Evolutionary conservation across 2,329 filamentous ascomycete species (phyloP).

Genomic region (Epichloe typhina): DNA sequence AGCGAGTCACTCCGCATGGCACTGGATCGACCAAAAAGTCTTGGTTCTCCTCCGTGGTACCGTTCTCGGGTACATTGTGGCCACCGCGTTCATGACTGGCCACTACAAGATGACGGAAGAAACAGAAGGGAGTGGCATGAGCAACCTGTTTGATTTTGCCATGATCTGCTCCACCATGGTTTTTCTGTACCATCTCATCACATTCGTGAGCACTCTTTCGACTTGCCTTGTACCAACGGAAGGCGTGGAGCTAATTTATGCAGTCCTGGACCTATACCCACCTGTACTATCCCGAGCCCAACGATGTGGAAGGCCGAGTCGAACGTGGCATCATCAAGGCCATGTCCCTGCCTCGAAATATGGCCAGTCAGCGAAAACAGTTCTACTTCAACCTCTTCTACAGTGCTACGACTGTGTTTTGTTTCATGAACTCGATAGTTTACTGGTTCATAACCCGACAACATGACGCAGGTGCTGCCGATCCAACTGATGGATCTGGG

Average conservation of each 20-base stretch:
- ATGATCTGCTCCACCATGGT: conserved; percentile 29
- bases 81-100: conserved; percentile 26
- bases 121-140: conserved; percentile 25
- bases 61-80: conserved; percentile 30
- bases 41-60: conserved; percentile 31
- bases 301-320: conserved; percentile 22
- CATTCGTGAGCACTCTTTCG: conserved; percentile 25
- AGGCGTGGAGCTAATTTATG: not conserved
- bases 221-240: not conserved
- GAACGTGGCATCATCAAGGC: conserved; percentile 24
- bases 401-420: conserved; percentile 30
- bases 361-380: conserved; percentile 26
- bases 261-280: conserved; percentile 41
- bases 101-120: conserved; percentile 32
- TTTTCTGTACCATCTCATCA: conserved; percentile 31
- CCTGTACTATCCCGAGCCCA: conserved; percentile 31
- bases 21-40: conserved; percentile 29
- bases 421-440: conserved; percentile 35
- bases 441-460: conserved; percentile 33
- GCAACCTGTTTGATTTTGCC: conserved; percentile 36
- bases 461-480: conserved; percentile 11
- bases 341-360: conserved; percentile 33
- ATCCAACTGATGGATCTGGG: not conserved
- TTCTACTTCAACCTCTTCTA: conserved; percentile 39
- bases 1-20: conserved; percentile 38